Evolutionary conservation across 1,284 basidiomycete genomes (phyloP).

Genomic region (Ceratobasidium sp.): DNA sequence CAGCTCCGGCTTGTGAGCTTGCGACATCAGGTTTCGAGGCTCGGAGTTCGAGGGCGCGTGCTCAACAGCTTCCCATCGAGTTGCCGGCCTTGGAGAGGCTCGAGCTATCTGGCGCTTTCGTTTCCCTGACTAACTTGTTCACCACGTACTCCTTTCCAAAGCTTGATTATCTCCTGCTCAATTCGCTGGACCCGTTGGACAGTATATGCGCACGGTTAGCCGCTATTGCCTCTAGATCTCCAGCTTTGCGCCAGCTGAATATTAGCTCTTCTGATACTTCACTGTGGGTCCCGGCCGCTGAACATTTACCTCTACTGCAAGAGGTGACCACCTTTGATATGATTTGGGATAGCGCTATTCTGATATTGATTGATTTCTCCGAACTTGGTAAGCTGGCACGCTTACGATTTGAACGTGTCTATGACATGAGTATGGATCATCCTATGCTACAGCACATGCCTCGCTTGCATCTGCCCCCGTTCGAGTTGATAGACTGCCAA

Average conservation of each 20-base stretch:
- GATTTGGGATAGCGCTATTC: neutral
- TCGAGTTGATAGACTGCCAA: neutral
- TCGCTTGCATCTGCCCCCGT: neutral
- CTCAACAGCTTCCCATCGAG: neutral
- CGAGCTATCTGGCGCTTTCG: neutral
- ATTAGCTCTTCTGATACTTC: neutral
- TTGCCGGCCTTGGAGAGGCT: neutral
- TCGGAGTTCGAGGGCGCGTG: no score
- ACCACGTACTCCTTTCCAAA: neutral
- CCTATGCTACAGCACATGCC: neutral
- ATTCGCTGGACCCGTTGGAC: neutral
- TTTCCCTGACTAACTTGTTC: neutral
- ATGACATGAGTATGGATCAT: neutral
- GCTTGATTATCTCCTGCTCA: neutral
- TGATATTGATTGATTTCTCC: neutral
- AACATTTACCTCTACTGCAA: neutral
- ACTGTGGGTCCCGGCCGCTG: neutral
- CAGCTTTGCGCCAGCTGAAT: neutral
- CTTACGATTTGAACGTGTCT: neutral
- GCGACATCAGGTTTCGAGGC: neutral
- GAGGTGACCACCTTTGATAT: neutral
- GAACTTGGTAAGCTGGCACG: neutral
- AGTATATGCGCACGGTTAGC: neutral
- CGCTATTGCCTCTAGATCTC: neutral
- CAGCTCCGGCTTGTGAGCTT: conserved; percentile 1